Base-by-base conservation (phyloP, 73 alveolate genomes). In the Symbiodinium pilosum region DNA sequence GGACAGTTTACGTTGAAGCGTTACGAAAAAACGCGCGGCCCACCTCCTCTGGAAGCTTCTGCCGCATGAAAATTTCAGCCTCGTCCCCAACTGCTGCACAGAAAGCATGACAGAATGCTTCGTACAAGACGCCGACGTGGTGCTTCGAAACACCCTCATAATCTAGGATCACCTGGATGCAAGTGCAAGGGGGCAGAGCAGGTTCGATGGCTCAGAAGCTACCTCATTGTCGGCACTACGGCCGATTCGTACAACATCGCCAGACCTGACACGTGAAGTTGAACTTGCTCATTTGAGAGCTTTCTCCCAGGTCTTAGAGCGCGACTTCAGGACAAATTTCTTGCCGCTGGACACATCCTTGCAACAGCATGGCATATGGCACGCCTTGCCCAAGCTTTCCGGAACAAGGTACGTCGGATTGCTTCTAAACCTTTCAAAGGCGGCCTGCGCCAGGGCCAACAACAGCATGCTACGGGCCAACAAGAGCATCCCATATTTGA, bases 1-100 rank as follows among this genome's bases (percentile, higher is more conserved):
- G n/a, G n/a, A n/a, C n/a, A n/a, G n/a, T n/a, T n/a, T n/a, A n/a
- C n/a, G n/a, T n/a, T n/a, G n/a, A n/a, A n/a, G n/a, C n/a, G n/a
- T n/a, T n/a, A n/a, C n/a, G n/a, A n/a, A n/a, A 47, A 14, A 47
- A 47, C 77, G 77, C 21, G 59, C 59, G 6, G 59, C 51, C 41
- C 36, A 43, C 97, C 97, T 91, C 97, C 51, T 91, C 97, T 18
- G 97, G 97, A 54, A 59, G 54, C 34, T 73, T 88, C 51, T 69
- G 68, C 44, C 75, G 87, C 88, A 91, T 40, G 81, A 69, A 69
- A 52, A 91, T 43, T 39, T 91, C 97, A 12, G 97, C 97, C 97
- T 91, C 44, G 4, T 30, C n/a, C 28, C 44, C 85, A 30, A 14
- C 34, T 73, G 30, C 1, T 12, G 11, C 44, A 18, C 4, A 34